Evolutionary conservation across 805 yeast genomes (phyloP).

Genomic region (Priceomyces fermenticarens): DNA sequence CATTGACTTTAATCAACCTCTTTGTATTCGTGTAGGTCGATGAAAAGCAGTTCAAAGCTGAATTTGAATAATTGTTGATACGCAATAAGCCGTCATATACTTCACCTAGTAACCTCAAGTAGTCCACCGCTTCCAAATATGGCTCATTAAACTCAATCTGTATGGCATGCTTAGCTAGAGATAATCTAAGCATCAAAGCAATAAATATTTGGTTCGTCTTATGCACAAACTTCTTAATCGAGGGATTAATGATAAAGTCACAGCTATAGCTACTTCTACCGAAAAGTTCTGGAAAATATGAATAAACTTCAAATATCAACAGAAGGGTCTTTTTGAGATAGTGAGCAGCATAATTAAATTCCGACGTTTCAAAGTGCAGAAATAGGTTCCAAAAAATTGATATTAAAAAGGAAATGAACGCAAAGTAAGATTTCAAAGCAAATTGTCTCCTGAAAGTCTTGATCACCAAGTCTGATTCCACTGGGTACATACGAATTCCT

Average conservation of each 20-base stretch:
- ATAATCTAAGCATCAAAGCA: neutral
- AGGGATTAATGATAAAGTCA: constrained; percentile 2
- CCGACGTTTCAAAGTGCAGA: neutral
- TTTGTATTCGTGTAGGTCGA: neutral
- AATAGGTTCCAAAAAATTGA: neutral
- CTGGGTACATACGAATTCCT: neutral
- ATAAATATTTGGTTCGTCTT: neutral
- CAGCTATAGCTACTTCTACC: neutral
- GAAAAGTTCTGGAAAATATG: neutral
- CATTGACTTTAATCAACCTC: neutral
- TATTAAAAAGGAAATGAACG: constrained; percentile 1
- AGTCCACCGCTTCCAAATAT: neutral
- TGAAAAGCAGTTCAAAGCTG: neutral
- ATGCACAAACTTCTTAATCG: constrained; percentile 1
- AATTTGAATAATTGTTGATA: neutral
- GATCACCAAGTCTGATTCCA: neutral
- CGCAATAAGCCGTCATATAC: neutral
- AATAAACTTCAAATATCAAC: constrained; percentile 1
- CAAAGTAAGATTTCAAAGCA: neutral
- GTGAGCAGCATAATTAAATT: neutral
- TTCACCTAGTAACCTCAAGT: neutral
- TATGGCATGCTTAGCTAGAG: neutral
- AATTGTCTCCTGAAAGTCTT: constrained; percentile 1
- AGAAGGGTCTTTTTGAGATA: constrained; percentile 1
- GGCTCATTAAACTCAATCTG: neutral